phyloP scores from a whole-genome alignment of 1,284 basidiomycete species.

The Stygiomarasmius scandens region DNA sequence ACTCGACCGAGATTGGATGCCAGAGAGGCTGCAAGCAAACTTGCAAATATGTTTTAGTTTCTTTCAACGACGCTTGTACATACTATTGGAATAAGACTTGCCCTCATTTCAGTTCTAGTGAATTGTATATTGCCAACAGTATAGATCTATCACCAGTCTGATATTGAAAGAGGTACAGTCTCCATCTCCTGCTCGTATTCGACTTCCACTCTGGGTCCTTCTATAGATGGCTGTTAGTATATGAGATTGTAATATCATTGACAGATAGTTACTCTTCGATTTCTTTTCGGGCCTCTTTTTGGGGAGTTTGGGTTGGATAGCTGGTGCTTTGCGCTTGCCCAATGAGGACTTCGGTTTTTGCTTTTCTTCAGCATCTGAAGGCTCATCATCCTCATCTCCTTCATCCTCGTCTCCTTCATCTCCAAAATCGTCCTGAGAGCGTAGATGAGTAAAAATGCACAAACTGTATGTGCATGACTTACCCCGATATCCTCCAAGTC shows the following conservation, averaged over 20 bases:
- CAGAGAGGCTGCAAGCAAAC: slow-evolving; percentile 82
- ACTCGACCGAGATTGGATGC: slow-evolving; percentile 73
- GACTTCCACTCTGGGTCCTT: slow-evolving; percentile 85
- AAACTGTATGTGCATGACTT: slow-evolving; percentile 23
- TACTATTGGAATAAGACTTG: background rate
- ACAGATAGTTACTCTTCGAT: slow-evolving; percentile 14
- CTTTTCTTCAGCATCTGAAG: slow-evolving; percentile 35
- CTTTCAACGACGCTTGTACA: background rate
- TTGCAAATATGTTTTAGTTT: slow-evolving; percentile 79
- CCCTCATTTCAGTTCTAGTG: background rate
- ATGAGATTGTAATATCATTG: slow-evolving; percentile 13
- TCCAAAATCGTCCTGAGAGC: slow-evolving; percentile 21
- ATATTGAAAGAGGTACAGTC: slow-evolving; percentile 60
- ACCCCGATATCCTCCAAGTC: slow-evolving; percentile 75
- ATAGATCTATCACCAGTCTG: slow-evolving; percentile 71
- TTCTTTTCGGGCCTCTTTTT: slow-evolving; percentile 60
- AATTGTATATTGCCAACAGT: background rate
- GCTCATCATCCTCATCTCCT: slow-evolving; percentile 44
- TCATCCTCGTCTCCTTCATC: slow-evolving; percentile 31
- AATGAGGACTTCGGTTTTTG: slow-evolving; percentile 43
- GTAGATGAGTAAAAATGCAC: slow-evolving; percentile 29
- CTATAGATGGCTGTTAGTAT: slow-evolving; percentile 35
- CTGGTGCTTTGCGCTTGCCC: slow-evolving; percentile 70
- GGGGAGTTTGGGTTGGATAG: slow-evolving; percentile 41
- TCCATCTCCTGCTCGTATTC: slow-evolving; percentile 95